phyloP scores from a whole-genome alignment of 441 rosid species.

The Pelargonium exstipulatum region DNA sequence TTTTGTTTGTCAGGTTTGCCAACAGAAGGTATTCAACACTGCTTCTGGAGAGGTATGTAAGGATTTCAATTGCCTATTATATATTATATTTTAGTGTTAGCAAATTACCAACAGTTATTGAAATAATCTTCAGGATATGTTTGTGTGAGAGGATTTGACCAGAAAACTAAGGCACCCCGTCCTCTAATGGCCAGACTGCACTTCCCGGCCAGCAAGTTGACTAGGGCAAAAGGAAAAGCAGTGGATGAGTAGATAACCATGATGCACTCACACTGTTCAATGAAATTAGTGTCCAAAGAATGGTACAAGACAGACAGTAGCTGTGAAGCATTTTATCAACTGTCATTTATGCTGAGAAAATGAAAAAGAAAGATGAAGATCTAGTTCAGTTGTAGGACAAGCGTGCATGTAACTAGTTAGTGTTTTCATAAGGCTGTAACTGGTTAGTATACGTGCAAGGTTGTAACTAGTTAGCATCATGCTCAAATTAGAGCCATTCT shows the following conservation, averaged over 20 bases:
- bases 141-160: conserved; percentile 90
- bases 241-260: conserved; percentile 19
- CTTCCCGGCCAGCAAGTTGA: conserved; percentile 61
- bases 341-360: conserved; percentile 15
- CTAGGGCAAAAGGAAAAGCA: conserved; percentile 32
- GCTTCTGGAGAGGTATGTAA: conserved; percentile 87
- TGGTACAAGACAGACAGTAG: conserved; percentile 14
- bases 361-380: conserved; percentile 10
- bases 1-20: conserved; percentile 52
- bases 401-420: conserved; percentile 20
- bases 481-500: conserved; percentile 44
- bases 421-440: neutral
- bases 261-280: conserved; percentile 11
- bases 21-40: conserved; percentile 65
- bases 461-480: conserved; percentile 23
- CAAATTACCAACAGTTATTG: neutral
- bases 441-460: conserved; percentile 9
- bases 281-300: conserved; percentile 17
- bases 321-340: conserved; percentile 24
- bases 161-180: conserved; percentile 60
- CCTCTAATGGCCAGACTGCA: conserved; percentile 79
- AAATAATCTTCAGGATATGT: conserved; percentile 63
- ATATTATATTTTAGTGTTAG: neutral
- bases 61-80: neutral
- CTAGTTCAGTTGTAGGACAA: conserved; percentile 20